phyloP scores from a whole-genome alignment of 2,329 filamentous ascomycete genomes.

The Neopestalotiopsis sp. region DNA sequence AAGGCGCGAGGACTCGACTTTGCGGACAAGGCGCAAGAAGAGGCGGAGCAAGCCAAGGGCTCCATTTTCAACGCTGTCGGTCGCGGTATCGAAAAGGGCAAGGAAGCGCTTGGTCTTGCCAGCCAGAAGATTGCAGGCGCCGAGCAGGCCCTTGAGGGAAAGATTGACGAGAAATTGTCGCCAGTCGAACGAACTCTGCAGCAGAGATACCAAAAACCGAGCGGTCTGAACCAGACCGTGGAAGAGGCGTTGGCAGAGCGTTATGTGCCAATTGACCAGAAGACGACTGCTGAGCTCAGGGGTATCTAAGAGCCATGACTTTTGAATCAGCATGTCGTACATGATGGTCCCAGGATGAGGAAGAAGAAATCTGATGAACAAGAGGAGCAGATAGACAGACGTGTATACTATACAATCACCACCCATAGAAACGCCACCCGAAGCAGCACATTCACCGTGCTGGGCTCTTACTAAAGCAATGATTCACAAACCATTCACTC shows the following conservation, averaged over 20 bases:
- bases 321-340: background rate
- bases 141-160: slow-evolving; percentile 40
- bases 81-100: slow-evolving; percentile 46
- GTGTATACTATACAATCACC: slow-evolving; percentile 13
- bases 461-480: background rate
- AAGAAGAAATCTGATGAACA: background rate
- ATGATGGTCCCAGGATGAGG: background rate
- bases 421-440: background rate
- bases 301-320: slow-evolving; percentile 30
- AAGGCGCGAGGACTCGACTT: slow-evolving; percentile 33
- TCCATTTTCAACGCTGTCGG: slow-evolving; percentile 45
- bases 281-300: slow-evolving; percentile 50
- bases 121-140: slow-evolving; percentile 41
- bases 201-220: slow-evolving; percentile 54
- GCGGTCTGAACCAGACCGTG: slow-evolving; percentile 50
- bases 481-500: background rate
- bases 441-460: background rate
- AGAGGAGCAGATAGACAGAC: slow-evolving; percentile 3
- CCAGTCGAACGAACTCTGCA: slow-evolving; percentile 55
- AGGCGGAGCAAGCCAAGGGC: slow-evolving; percentile 41
- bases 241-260: slow-evolving; percentile 50
- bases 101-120: slow-evolving; percentile 43
- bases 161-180: slow-evolving; percentile 33
- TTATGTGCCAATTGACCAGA: slow-evolving; percentile 37
- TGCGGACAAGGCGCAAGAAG: slow-evolving; percentile 34